phyloP scores from a whole-genome alignment of 2,329 filamentous ascomycete species.

The Pseudogymnoascus sp. region DNA sequence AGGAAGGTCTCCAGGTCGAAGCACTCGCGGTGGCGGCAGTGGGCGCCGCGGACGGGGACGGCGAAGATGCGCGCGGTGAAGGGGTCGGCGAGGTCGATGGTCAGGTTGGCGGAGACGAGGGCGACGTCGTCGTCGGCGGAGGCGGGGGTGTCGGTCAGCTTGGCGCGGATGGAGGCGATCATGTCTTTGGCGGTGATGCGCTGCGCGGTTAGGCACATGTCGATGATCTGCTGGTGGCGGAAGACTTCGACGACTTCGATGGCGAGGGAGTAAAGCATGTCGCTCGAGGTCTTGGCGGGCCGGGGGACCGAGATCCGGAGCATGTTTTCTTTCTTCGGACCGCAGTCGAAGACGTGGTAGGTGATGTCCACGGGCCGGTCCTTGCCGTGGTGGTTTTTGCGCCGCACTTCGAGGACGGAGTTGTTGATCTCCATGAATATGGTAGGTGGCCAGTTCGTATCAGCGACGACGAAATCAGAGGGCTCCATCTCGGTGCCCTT shows the following conservation, averaged over 20 bases:
- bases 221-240: constrained; percentile 35
- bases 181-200: constrained; percentile 41
- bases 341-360: constrained; percentile 26
- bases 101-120: constrained; percentile 48
- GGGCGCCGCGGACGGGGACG: constrained; percentile 59
- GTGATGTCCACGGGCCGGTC: constrained; percentile 73
- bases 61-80: constrained; percentile 58
- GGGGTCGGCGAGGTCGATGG: constrained; percentile 58
- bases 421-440: constrained; percentile 63
- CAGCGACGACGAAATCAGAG: constrained; percentile 51
- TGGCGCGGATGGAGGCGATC: constrained; percentile 46
- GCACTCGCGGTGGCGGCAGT: constrained; percentile 74
- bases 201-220: constrained; percentile 31
- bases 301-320: constrained; percentile 43
- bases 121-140: constrained; percentile 55
- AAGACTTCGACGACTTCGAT: constrained; percentile 60
- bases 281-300: constrained; percentile 27
- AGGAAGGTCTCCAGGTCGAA: constrained; percentile 86
- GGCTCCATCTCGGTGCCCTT: constrained; percentile 23
- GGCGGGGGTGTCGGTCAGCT: constrained; percentile 33
- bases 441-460: constrained; percentile 62
- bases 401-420: constrained; percentile 46
- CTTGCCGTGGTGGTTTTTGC: constrained; percentile 64
- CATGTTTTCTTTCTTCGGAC: constrained; percentile 38
- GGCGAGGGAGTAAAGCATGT: constrained; percentile 50